These are phyloP conservation scores for Penicillium diatomitis DNA, from an alignment of 495 filamentous ascomycete species.

Conservation along the genomic window DNA sequence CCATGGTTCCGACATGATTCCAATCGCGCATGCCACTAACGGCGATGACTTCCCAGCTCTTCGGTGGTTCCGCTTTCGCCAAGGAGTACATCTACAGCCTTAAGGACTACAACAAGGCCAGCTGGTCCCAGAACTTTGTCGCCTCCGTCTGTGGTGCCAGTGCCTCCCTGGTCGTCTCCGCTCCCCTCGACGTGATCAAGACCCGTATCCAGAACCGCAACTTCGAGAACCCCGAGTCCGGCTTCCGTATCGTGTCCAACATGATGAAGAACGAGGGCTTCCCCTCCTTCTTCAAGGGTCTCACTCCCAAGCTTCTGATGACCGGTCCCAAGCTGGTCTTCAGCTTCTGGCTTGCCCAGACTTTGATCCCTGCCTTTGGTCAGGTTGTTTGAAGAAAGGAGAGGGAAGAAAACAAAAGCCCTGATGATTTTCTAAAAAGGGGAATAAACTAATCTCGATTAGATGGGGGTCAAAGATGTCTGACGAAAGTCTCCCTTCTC, in stretches of 20 bases:
- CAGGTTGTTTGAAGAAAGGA: slow-evolving; percentile 40
- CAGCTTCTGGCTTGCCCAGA: slow-evolving; percentile 98
- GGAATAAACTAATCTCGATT: no score
- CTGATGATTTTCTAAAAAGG: background rate
- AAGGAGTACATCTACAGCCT: slow-evolving; percentile 90
- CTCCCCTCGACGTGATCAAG: slow-evolving; percentile 97
- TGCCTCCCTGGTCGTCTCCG: slow-evolving; percentile 85
- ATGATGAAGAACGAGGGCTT: slow-evolving; percentile 87
- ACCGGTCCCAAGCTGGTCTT: slow-evolving; percentile 98
- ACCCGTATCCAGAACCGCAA: slow-evolving; percentile 98
- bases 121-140: slow-evolving; percentile 94
- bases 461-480: no score
- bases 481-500: no score
- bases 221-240: slow-evolving; percentile 93
- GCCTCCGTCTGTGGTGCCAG: slow-evolving; percentile 91
- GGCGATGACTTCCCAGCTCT: slow-evolving; percentile 52
- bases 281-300: slow-evolving; percentile 89
- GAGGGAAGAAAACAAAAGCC: slow-evolving; percentile 1
- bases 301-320: slow-evolving; percentile 96
- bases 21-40: slow-evolving; percentile 5
- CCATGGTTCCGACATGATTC: slow-evolving; percentile 1
- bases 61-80: slow-evolving; percentile 94
- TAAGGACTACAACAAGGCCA: slow-evolving; percentile 88
- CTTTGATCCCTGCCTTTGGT: slow-evolving; percentile 66
- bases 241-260: slow-evolving; percentile 78